A percentile compares a stretch with the other conserved stretches of the same genome.
These are phyloP conservation scores for Eimeria nieschulzi DNA, from an alignment of 169 alveolate genomes.

Conservation along the genomic window DNA sequence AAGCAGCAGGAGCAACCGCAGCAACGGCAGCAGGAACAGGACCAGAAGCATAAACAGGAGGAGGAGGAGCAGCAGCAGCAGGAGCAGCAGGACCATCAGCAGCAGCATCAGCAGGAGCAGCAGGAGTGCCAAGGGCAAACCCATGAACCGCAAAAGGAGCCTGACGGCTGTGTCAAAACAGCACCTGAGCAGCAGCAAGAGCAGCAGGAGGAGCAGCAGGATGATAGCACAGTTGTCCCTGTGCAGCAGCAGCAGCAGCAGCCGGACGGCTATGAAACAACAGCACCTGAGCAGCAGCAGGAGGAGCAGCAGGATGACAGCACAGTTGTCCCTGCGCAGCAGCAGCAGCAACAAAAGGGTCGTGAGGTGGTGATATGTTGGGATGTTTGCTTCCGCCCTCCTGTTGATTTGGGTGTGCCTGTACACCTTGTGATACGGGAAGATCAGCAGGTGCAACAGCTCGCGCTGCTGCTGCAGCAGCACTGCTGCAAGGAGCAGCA, in stretches of 20 bases:
- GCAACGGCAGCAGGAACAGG: background rate
- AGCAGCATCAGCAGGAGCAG: background rate
- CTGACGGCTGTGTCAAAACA: background rate
- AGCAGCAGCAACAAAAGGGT: background rate
- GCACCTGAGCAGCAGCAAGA: background rate
- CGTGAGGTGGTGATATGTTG: background rate
- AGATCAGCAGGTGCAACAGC: background rate
- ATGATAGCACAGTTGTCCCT: background rate
- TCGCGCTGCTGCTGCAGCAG: slow-evolving; percentile 4
- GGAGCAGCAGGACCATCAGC: slow-evolving; percentile 15
- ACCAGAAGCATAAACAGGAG: background rate
- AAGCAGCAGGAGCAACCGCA: background rate
- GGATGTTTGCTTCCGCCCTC: slow-evolving; percentile 9
- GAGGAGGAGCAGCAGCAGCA: background rate
- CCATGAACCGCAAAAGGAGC: background rate
- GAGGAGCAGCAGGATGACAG: background rate
- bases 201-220: slow-evolving; percentile 22
- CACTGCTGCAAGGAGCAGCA: slow-evolving; percentile 19
- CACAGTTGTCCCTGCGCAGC: background rate
- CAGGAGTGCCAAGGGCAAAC: background rate
- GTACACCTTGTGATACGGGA: background rate
- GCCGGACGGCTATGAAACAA: background rate
- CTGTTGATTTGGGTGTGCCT: background rate
- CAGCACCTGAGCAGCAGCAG: background rate
- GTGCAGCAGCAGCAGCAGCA: slow-evolving; percentile 14